Percentiles rank a stretch among this genome's conserved stretches.
Evolutionary conservation across 176 grass and related monocot species (phyloP).

Genomic region (Phyllostachys edulis): DNA sequence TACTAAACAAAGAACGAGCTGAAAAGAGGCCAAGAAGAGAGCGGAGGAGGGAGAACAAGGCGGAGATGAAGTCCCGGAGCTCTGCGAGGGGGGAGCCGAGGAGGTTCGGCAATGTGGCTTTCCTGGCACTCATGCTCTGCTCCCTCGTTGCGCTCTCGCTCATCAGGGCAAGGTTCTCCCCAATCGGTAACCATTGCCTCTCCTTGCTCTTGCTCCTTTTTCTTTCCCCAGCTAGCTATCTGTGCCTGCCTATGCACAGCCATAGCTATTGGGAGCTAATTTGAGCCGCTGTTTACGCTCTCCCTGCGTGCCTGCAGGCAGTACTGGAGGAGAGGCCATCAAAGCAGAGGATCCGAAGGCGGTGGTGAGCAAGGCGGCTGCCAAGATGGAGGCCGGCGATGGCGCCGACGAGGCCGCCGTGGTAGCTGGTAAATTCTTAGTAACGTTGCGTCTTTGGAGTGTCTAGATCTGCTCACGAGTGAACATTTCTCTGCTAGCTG

Average conservation of each 20-base stretch:
- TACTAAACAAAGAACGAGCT: background rate
- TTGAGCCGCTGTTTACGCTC: background rate
- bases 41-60: background rate
- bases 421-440: background rate
- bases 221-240: background rate
- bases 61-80: slow-evolving; percentile 58
- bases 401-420: background rate
- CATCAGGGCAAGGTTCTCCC: slow-evolving; percentile 52
- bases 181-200: background rate
- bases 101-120: slow-evolving; percentile 47
- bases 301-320: slow-evolving; percentile 30
- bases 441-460: background rate
- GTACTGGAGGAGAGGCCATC: slow-evolving; percentile 22
- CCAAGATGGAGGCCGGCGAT: slow-evolving; percentile 4
- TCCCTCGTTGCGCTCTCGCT: slow-evolving; percentile 58
- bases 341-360: slow-evolving; percentile 31
- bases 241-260: background rate
- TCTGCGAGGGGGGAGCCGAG: slow-evolving; percentile 35
- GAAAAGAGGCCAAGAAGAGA: too few relatives aligned
- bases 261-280: background rate
- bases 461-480: slow-evolving; percentile 39
- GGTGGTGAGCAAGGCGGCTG: background rate
- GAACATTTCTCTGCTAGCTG: slow-evolving; percentile 16
- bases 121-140: slow-evolving; percentile 56
- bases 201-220: background rate